A percentile compares a stretch with the other conserved stretches of the same genome.
Evolutionary conservation across 2,329 filamentous ascomycete genomes (phyloP).

Genomic region (Macrophomina pseudophaseolina): DNA sequence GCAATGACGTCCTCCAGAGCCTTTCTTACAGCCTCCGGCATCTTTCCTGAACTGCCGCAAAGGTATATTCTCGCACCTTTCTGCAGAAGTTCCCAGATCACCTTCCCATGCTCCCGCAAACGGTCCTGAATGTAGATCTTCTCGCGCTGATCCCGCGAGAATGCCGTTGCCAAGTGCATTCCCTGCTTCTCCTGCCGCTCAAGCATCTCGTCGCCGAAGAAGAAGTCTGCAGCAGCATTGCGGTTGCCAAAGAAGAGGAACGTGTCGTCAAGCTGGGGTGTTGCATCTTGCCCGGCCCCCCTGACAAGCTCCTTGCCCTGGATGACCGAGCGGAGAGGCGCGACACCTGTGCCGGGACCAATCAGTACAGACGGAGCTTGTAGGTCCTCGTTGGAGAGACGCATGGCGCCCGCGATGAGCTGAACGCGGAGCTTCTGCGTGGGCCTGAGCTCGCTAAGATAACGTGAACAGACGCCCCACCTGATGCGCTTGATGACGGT

Average conservation of each 20-base stretch:
- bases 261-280: slow-evolving; percentile 34
- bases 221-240: slow-evolving; percentile 75
- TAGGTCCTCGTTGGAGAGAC: slow-evolving; percentile 46
- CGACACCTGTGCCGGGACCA: slow-evolving; percentile 84
- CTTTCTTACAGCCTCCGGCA: slow-evolving; percentile 72
- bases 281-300: slow-evolving; percentile 29
- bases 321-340: slow-evolving; percentile 81
- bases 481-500: slow-evolving; percentile 84
- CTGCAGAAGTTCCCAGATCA: slow-evolving; percentile 60
- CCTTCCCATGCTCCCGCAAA: slow-evolving; percentile 56
- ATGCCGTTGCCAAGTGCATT: slow-evolving; percentile 66
- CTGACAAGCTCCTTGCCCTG: slow-evolving; percentile 63
- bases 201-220: slow-evolving; percentile 70
- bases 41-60: slow-evolving; percentile 68
- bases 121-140: slow-evolving; percentile 73
- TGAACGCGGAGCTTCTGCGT: slow-evolving; percentile 61
- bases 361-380: slow-evolving; percentile 73
- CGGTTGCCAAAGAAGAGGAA: slow-evolving; percentile 86
- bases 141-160: slow-evolving; percentile 67
- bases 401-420: slow-evolving; percentile 31
- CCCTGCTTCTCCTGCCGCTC: slow-evolving; percentile 48
- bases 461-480: slow-evolving; percentile 88
- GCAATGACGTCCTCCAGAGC: slow-evolving; percentile 67
- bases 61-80: slow-evolving; percentile 61
- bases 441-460: slow-evolving; percentile 69